phyloP scores from a whole-genome alignment of 108 stramenopile genomes.

The Skeletonema marinoi region DNA sequence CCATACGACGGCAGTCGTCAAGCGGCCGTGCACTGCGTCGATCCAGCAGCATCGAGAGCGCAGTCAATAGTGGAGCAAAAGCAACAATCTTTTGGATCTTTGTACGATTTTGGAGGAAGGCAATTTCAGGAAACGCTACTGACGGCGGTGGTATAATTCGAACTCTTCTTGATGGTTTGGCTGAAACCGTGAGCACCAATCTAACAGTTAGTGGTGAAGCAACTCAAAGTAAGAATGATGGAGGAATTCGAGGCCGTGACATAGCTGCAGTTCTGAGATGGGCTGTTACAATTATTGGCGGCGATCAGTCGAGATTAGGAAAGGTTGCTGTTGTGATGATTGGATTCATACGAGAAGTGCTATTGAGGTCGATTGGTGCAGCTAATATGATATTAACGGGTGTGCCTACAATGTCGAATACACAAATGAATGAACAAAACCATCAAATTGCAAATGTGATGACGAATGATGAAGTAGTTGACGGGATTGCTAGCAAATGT shows the following conservation, averaged over 20 bases:
- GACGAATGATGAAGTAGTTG: not conserved
- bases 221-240: not conserved
- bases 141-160: not conserved
- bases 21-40: not conserved
- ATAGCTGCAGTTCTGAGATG: constrained; percentile 21
- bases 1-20: constrained; percentile 37
- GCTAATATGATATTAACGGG: constrained; percentile 31
- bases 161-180: not conserved
- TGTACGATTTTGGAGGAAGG: not conserved
- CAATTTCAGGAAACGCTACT: not conserved
- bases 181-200: not conserved
- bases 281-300: constrained; percentile 26
- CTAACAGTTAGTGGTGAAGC: not conserved
- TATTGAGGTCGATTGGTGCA: constrained; percentile 32
- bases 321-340: constrained; percentile 11
- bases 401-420: not conserved
- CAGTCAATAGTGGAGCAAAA: not conserved
- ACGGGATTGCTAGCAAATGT: not conserved
- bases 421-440: not conserved
- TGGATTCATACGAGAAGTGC: constrained; percentile 19
- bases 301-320: constrained; percentile 24
- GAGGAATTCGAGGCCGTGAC: not conserved
- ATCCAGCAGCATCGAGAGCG: constrained; percentile 3
- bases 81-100: constrained; percentile 4
- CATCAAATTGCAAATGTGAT: not conserved